Percentiles rank a stretch among this genome's conserved stretches.
phyloP scores from a whole-genome alignment of 2,329 filamentous ascomycete genomes.

The Penicillium sumatraense region DNA sequence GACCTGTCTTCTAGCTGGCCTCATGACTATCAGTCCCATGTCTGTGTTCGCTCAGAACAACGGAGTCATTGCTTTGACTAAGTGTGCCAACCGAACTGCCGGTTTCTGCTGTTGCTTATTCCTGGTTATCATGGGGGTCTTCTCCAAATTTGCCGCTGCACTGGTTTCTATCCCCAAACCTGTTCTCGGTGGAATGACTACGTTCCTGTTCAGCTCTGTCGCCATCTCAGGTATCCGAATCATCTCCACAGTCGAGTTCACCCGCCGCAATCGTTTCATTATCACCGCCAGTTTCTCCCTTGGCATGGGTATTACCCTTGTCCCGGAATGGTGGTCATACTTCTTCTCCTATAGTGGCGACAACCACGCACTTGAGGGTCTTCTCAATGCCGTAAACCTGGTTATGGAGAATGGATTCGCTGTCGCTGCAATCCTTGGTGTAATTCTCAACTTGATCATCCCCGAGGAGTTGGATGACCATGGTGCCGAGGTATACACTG shows the following conservation, averaged over 20 bases:
- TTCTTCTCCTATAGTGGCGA: slow-evolving; percentile 51
- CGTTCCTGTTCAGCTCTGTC: slow-evolving; percentile 70
- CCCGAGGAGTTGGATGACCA: slow-evolving; percentile 80
- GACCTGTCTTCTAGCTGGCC: slow-evolving; percentile 65
- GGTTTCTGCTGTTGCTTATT: slow-evolving; percentile 70
- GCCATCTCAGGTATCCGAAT: slow-evolving; percentile 70
- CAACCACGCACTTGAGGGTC: slow-evolving; percentile 71
- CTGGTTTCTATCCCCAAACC: slow-evolving; percentile 66
- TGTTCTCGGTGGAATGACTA: slow-evolving; percentile 56
- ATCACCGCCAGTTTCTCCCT: slow-evolving; percentile 65
- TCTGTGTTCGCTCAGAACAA: slow-evolving; percentile 72
- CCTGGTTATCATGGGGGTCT: slow-evolving; percentile 70
- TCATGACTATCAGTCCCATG: slow-evolving; percentile 72
- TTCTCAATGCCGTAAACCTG: slow-evolving; percentile 59
- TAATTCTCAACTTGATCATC: slow-evolving; percentile 74
- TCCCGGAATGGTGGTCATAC: slow-evolving; percentile 53
- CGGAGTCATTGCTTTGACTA: slow-evolving; percentile 69
- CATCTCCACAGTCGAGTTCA: slow-evolving; percentile 66
- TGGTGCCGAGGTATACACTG: slow-evolving; percentile 42
- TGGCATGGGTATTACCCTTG: slow-evolving; percentile 59
- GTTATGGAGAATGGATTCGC: slow-evolving; percentile 68
- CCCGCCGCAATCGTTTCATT: slow-evolving; percentile 68
- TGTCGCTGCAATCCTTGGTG: slow-evolving; percentile 72
- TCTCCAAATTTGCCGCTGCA: slow-evolving; percentile 71
- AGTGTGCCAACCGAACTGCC: slow-evolving; percentile 70